Conservation (phyloP, 1,284 basidiomycete genomes). For the Caloboletus firmus region DNA sequence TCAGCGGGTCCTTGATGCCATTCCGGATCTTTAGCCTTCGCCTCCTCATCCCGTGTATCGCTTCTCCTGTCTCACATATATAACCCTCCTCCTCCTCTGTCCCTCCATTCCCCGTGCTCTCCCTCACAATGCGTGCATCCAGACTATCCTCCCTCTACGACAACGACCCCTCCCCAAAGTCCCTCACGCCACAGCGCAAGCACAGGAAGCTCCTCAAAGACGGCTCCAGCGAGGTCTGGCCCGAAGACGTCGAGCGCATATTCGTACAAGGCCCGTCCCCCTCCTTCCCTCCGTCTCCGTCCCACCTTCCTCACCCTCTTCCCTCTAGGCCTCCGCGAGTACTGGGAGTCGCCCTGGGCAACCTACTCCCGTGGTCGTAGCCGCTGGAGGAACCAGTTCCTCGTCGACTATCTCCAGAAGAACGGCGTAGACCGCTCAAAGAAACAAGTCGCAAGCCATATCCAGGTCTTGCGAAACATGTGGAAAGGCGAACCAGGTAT, state of each 20-base stretch:
- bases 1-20: conserved; percentile 39
- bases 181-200: conserved; percentile 74
- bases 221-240: conserved; percentile 79
- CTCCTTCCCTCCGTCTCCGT: background rate
- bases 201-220: conserved; percentile 82
- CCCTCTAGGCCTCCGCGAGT: conserved; percentile 60
- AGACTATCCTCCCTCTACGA: conserved; percentile 25
- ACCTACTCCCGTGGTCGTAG: conserved; percentile 74
- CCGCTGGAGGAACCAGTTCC: conserved; percentile 78
- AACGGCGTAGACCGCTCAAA: conserved; percentile 68
- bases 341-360: conserved; percentile 77
- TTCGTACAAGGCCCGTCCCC: conserved; percentile 65
- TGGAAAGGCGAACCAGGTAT: conserved; percentile 77
- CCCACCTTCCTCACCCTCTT: background rate
- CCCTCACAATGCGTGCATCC: conserved; percentile 31
- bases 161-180: conserved; percentile 37
- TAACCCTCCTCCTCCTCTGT: conserved; percentile 18
- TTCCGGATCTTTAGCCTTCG: conserved; percentile 45
- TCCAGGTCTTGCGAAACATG: conserved; percentile 81
- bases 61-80: conserved; percentile 32
- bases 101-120: conserved; percentile 24
- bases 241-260: conserved; percentile 67
- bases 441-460: conserved; percentile 82
- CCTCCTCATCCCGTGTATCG: conserved; percentile 8
- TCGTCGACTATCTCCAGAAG: conserved; percentile 72